Evolutionary conservation across 306 rosid species (phyloP).

Genomic region (Fragaria vesca): DNA sequence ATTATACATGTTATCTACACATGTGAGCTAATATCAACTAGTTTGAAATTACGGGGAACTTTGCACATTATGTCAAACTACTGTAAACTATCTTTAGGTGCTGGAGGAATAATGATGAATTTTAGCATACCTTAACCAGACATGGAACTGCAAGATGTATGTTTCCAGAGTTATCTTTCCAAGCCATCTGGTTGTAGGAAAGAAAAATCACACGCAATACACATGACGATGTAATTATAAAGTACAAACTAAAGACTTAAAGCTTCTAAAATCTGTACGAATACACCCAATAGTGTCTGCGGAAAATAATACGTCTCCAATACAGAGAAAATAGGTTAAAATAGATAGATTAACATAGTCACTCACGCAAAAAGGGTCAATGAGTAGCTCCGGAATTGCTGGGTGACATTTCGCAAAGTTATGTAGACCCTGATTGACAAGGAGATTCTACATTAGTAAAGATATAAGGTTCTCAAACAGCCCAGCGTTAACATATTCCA

Average conservation of each 20-base stretch:
- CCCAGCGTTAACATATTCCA: conserved; percentile 8
- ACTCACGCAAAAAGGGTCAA: conserved; percentile 90
- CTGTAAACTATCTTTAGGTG: not conserved
- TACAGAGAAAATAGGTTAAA: not conserved
- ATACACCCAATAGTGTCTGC: conserved; percentile 10
- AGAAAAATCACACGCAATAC: conserved; percentile 14
- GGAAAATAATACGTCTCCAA: conserved; percentile 9
- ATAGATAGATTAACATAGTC: conserved; percentile 7
- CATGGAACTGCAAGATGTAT: conserved; percentile 93
- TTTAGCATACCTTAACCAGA: conserved; percentile 82
- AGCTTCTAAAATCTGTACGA: conserved; percentile 14
- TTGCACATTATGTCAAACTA: not conserved
- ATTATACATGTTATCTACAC: not conserved
- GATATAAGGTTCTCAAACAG: conserved; percentile 15
- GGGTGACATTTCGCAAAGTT: conserved; percentile 82
- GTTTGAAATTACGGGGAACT: not conserved
- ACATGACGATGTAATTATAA: not conserved
- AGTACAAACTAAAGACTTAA: conserved; percentile 10
- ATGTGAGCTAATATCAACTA: not conserved
- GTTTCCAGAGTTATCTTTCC: conserved; percentile 97
- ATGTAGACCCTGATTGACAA: conserved; percentile 68
- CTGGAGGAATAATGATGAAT: conserved; percentile 9
- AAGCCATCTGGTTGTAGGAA: conserved; percentile 66
- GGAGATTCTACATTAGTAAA: conserved; percentile 20
- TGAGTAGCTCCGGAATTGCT: conserved; percentile 69